Base-by-base conservation (phyloP, 805 yeast species). In the Ogataea kodamae region DNA sequence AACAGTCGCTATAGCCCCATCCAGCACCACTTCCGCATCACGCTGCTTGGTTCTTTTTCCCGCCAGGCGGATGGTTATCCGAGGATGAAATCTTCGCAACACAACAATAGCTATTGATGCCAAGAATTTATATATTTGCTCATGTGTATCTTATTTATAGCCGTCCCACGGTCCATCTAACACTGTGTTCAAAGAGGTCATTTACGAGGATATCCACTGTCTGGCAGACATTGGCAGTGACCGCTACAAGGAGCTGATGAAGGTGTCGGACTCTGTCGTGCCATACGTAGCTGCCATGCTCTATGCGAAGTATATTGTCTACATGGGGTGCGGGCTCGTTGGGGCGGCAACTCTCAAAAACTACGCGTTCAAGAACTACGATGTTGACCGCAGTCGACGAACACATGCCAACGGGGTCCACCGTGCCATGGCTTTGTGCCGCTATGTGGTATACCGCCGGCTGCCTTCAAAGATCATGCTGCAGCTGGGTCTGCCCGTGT, bases 161-260 rank as follows among this genome's bases (percentile, higher is more conserved):
- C n/a, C n/a, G n/a, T n/a, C n/a, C n/a, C n/a, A n/a, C n/a, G n/a
- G n/a, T n/a, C n/a, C n/a, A n/a, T n/a, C n/a, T n/a, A n/a, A n/a
- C n/a, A n/a, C n/a, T n/a, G n/a, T n/a, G n/a, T n/a, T n/a, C n/a
- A n/a, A n/a, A n/a, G n/a, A n/a, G n/a, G n/a, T n/a, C n/a, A n/a
- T n/a, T n/a, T 40, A 48, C 42, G 44, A 65, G 10, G 70, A 68
- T 3, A 45, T 64, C 42, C 65, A 65, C 45, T 68, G 72, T 48
- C 28, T 64, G 5, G 53, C 55, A 11, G 69, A 67, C 38, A 33
- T 31, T 40, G 52, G 37, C 14, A 36, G 52, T 5, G 50, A 39
- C 6, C 49, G 34, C 16, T 67, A 55, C 34, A 37, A 26, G 40
- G 40, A 29, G 14, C 45, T 48, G 16, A 13, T 27, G 5, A 38